These are phyloP conservation scores for Paecilomyces niveus DNA, from an alignment of 2,329 filamentous ascomycete genomes.

Conservation along the genomic window DNA sequence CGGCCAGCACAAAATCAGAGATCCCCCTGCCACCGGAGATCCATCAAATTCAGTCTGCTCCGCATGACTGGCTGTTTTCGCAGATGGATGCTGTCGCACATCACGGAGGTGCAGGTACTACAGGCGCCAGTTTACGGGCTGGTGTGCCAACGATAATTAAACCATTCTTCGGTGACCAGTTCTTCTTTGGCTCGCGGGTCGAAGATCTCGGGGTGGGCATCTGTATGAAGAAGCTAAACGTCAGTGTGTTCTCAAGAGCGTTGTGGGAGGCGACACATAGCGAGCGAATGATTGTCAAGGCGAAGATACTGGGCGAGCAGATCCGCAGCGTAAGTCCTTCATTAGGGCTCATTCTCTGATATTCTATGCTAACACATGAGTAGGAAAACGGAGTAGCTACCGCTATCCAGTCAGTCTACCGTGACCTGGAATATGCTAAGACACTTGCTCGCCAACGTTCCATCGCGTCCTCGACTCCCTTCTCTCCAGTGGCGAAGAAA, in stretches of 20 bases:
- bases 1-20: constrained; percentile 53
- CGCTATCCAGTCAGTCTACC: constrained; percentile 88
- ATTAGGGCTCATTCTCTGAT: not conserved
- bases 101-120: constrained; percentile 91
- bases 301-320: constrained; percentile 70
- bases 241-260: constrained; percentile 75
- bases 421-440: constrained; percentile 87
- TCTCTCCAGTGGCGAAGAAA: constrained; percentile 25
- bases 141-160: constrained; percentile 91
- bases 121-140: constrained; percentile 82
- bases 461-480: constrained; percentile 27
- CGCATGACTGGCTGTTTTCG: constrained; percentile 92
- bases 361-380: constrained; percentile 18
- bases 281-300: constrained; percentile 85
- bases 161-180: constrained; percentile 97
- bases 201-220: constrained; percentile 92
- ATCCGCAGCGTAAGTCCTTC: constrained; percentile 66
- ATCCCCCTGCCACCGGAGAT: constrained; percentile 73
- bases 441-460: constrained; percentile 64
- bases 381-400: constrained; percentile 85
- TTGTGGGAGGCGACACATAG: constrained; percentile 88
- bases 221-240: constrained; percentile 80
- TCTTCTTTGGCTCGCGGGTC: constrained; percentile 84
- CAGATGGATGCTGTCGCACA: constrained; percentile 93
- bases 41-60: constrained; percentile 78